These are phyloP conservation scores for Leccinum boreale DNA, from an alignment of 768 basidiomycete genomes.

Conservation along the genomic window DNA sequence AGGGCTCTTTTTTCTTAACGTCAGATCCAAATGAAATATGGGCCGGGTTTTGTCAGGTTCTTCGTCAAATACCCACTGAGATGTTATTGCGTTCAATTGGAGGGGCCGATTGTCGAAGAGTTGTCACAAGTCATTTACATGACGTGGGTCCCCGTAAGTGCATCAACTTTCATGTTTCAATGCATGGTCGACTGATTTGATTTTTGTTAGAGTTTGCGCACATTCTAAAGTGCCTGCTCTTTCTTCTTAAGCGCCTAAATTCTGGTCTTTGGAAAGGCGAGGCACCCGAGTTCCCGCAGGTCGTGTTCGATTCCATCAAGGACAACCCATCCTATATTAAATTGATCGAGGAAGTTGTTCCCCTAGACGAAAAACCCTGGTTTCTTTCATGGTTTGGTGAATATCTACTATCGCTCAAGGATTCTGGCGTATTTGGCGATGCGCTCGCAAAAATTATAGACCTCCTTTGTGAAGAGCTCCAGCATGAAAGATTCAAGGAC, in stretches of 20 bases:
- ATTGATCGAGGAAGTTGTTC: slow-evolving; percentile 38
- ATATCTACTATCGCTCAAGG: slow-evolving; percentile 55
- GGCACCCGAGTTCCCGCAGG: slow-evolving; percentile 67
- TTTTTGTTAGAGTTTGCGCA: slow-evolving; percentile 51
- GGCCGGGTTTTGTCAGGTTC: slow-evolving; percentile 41
- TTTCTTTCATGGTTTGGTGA: slow-evolving; percentile 64
- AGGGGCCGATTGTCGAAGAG: slow-evolving; percentile 44
- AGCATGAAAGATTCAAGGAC: slow-evolving; percentile 67
- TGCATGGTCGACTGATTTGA: slow-evolving; percentile 1
- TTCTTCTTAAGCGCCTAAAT: slow-evolving; percentile 57
- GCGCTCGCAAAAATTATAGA: slow-evolving; percentile 70
- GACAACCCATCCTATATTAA: slow-evolving; percentile 62
- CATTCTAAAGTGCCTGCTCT: slow-evolving; percentile 55
- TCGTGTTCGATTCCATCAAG: slow-evolving; percentile 80
- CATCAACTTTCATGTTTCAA: slow-evolving; percentile 9
- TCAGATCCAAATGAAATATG: slow-evolving; percentile 48
- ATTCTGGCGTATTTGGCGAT: slow-evolving; percentile 50
- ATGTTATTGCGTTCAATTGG: slow-evolving; percentile 33
- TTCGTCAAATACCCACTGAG: slow-evolving; percentile 55
- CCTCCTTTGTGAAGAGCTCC: slow-evolving; percentile 77
- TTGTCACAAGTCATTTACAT: slow-evolving; percentile 60
- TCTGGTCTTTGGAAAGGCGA: slow-evolving; percentile 66
- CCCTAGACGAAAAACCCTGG: slow-evolving; percentile 40
- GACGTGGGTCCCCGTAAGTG: slow-evolving; percentile 59
- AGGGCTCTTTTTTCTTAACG: slow-evolving; percentile 30